A percentile compares a stretch with the other conserved stretches of the same genome.
phyloP scores from a whole-genome alignment of 768 basidiomycete genomes.

The Psilocybe cyanescens region DNA sequence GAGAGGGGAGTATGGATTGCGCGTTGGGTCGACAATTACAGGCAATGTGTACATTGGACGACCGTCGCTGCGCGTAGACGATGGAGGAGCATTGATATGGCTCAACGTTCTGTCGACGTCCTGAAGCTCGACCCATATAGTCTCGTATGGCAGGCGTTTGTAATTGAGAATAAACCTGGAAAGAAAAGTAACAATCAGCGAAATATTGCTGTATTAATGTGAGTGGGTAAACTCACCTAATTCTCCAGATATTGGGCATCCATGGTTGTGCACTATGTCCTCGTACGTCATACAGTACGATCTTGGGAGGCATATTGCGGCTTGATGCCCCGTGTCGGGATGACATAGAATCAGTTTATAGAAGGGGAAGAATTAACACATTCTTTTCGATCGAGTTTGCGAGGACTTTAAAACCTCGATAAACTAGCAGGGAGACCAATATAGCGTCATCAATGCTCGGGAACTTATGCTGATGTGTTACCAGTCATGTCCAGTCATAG shows the following conservation, averaged over 20 bases:
- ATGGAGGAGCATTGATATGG: slow-evolving; percentile 62
- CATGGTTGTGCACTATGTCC: slow-evolving; percentile 67
- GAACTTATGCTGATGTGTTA: slow-evolving; percentile 24
- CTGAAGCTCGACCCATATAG: slow-evolving; percentile 71
- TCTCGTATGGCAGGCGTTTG: slow-evolving; percentile 72
- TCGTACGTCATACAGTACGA: slow-evolving; percentile 70
- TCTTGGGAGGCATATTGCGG: slow-evolving; percentile 41
- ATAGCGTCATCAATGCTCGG: slow-evolving; percentile 23
- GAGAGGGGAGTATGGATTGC: slow-evolving; percentile 45
- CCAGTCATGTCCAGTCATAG: slow-evolving; percentile 27
- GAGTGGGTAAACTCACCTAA: slow-evolving; percentile 45
- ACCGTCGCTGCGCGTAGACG: slow-evolving; percentile 56
- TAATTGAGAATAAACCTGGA: slow-evolving; percentile 75
- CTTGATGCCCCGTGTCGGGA: slow-evolving; percentile 23
- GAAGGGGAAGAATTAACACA: slow-evolving; percentile 8
- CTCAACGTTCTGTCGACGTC: slow-evolving; percentile 67
- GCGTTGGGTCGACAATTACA: slow-evolving; percentile 63
- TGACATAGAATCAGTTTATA: slow-evolving; percentile 20
- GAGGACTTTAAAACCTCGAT: slow-evolving; percentile 19
- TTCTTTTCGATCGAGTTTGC: slow-evolving; percentile 5
- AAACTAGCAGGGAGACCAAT: slow-evolving; percentile 12
- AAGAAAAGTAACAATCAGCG: background rate
- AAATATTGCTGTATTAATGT: background rate
- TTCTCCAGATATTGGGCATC: slow-evolving; percentile 78
- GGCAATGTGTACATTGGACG: slow-evolving; percentile 71